Evolutionary conservation across 768 basidiomycete species (phyloP), one percentile per base, ranked within the genome.

Genomic region (Suillus alpinus): DNA sequence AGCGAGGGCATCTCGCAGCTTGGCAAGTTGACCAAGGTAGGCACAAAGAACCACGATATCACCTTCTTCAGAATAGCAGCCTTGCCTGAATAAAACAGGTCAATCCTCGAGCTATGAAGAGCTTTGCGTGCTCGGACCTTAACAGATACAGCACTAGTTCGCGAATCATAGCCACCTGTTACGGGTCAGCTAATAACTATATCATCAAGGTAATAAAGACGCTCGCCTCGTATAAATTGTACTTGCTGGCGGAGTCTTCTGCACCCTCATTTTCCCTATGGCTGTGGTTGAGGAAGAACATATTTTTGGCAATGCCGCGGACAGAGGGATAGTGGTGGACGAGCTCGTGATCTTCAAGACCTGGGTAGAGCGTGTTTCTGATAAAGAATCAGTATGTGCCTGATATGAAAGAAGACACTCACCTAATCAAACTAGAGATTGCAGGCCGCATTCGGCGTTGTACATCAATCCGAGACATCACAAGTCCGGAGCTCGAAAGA

Each of bases 391-490:
- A 32, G 34, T 6, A 26, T 14, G 14, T 13, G 52, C 36, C 20
- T 53, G 14, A 16, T 46, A 14, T 32, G 36, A 31, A 26, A 6
- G 34, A 14, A 4, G 10, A 20, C 14, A 52, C 66, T 32, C 18
- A 67, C 65, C 69, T 60, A 2, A 74, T 74, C 2, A 90, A 73
- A 37, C 80, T 77, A 0, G 89, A 86, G 46, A 92, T 91, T 4
- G 71, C 66, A 0, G 90, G 90, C 6, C 88, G 78, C 91, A 92
- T 92, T 14, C 91, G 80, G 1, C 91, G 76, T 68, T 92, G 91
- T 0, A 89, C 82, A 65, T 87, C 79, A 13, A 92, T 84, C 39
- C 80, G 81, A 1, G 88, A 87, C 89, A 92, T 91, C 0, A 78
- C 71, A 34, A 89, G 68, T 9, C 85, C 84, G 26, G 77, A 77